Evolutionary conservation across 257 asterid genomes (phyloP), one percentile per base, ranked within the genome.

Genomic region (Paulownia fortunei): DNA sequence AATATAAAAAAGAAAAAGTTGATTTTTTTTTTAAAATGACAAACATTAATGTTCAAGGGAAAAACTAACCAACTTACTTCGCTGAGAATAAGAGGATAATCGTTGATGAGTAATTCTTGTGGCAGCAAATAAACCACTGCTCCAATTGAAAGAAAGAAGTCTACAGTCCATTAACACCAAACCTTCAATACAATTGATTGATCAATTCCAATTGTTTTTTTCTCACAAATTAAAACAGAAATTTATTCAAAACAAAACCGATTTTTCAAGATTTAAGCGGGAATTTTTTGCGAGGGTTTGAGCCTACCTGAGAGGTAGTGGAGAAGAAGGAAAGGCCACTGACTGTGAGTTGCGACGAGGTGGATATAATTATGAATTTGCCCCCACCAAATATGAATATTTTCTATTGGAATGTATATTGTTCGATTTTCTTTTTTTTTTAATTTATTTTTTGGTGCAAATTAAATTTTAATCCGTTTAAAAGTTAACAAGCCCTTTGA

Each of bases 161-260:
- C 91, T 87, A 86, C 97, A 87, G 83, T 92, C 97, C 97, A 92
- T 92, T 79, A 80, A 85, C 74, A 72, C 74, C 62, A 72, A 64
- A 51, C 84, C 89, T 84, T 82, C 74, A 71, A 82, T 82, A 5
- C 72, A 76, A 70, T 44, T 79, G 69, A 75, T 51, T 23, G 24
- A 62, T 79, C 66, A 79, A 60, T 76, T 70, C 36, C 13, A 62
- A 18, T 24, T 16, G 54, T 12, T 39, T 36, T 26, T 3, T 13
- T 56, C 46, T 79, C 69, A 42, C 37, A 15, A 23, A 27, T 3
- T n/a, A 12, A 10, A 64, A 76, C 21, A 21, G 16, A 52, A 10
- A 59, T 3, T 8, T 6, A 46, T 18, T 6, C 11, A 10, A 26
- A 5, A 3, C 2, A 46, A 30, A 49, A 27, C 11, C 27, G 21